These are phyloP conservation scores for Stachybotrys chlorohalonatus DNA, from an alignment of 2,329 filamentous ascomycete genomes.

Conservation along the genomic window DNA sequence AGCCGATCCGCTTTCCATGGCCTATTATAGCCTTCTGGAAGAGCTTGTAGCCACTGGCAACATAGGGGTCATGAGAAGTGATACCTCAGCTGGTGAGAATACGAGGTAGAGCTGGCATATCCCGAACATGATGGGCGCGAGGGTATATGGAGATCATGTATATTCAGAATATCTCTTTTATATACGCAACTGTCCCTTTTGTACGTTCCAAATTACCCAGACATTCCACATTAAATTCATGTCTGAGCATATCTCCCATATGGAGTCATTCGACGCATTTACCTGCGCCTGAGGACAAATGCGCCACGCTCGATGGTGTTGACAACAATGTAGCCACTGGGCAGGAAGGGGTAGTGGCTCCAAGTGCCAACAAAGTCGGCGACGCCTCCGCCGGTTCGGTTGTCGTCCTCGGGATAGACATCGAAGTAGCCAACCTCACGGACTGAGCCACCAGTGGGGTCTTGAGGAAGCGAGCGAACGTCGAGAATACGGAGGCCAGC, in stretches of 20 bases:
- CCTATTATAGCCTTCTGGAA: too few relatives aligned
- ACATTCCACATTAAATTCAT: too few relatives aligned
- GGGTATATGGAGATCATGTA: too few relatives aligned
- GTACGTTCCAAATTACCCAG: too few relatives aligned
- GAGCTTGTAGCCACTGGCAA: too few relatives aligned
- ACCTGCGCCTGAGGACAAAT: slow-evolving; percentile 22
- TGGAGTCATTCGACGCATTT: not conserved
- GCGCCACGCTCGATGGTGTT: slow-evolving; percentile 34
- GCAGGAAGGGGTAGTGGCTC: slow-evolving; percentile 35
- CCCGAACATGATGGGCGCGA: too few relatives aligned
- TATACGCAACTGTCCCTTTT: too few relatives aligned
- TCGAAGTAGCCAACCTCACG: slow-evolving; percentile 37
- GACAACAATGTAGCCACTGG: slow-evolving; percentile 28
- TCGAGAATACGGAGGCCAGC: slow-evolving; percentile 28
- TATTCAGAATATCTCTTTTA: too few relatives aligned
- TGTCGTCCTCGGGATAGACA: slow-evolving; percentile 37
- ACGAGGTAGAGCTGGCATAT: too few relatives aligned
- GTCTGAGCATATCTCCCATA: not conserved
- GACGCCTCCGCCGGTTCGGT: slow-evolving; percentile 20
- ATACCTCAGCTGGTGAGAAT: too few relatives aligned
- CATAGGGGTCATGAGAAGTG: too few relatives aligned
- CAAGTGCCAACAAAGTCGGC: slow-evolving; percentile 31
- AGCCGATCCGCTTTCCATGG: too few relatives aligned
- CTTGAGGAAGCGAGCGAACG: slow-evolving; percentile 17
- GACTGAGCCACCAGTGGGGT: slow-evolving; percentile 28